phyloP scores from a whole-genome alignment of 495 filamentous ascomycete genomes.

The Copromyces sp. region DNA sequence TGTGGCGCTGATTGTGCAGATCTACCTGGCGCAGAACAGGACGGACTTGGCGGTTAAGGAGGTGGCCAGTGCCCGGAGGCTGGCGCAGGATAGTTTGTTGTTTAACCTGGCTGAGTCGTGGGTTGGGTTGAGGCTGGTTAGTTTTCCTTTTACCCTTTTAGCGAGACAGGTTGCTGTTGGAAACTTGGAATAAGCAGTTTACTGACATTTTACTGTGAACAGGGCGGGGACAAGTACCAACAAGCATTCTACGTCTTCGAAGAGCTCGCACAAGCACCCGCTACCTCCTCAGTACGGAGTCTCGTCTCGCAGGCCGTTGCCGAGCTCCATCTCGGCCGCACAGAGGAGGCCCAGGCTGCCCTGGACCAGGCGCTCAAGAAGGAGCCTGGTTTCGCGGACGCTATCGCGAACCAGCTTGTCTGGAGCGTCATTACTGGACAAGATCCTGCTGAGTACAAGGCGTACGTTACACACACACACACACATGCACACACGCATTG shows the following conservation, averaged over 20 bases:
- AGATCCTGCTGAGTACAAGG: slow-evolving; percentile 47
- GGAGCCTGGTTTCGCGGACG: slow-evolving; percentile 57
- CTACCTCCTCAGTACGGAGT: slow-evolving; percentile 53
- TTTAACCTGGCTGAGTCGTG: slow-evolving; percentile 94
- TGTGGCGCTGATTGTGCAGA: slow-evolving; percentile 73
- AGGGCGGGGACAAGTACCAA: slow-evolving; percentile 96
- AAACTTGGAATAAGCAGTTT: not conserved
- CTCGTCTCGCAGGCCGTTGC: slow-evolving; percentile 83
- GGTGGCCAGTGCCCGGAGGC: slow-evolving; percentile 77
- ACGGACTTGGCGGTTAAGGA: slow-evolving; percentile 84
- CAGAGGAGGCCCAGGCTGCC: slow-evolving; percentile 82
- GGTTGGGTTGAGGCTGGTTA: slow-evolving; percentile 79
- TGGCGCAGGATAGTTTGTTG: slow-evolving; percentile 89
- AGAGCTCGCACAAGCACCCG: slow-evolving; percentile 81
- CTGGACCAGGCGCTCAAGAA: slow-evolving; percentile 69
- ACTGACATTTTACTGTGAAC: slow-evolving; percentile 1
- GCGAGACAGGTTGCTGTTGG: not conserved
- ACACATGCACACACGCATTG: not conserved
- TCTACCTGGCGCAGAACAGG: slow-evolving; percentile 83
- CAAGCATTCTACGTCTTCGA: slow-evolving; percentile 97
- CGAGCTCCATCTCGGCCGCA: slow-evolving; percentile 81
- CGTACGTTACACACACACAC: slow-evolving; percentile 33
- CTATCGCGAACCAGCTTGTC: slow-evolving; percentile 73
- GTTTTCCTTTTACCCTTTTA: slow-evolving; percentile 18
- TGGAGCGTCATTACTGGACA: slow-evolving; percentile 66